Base-by-base conservation (phyloP, 305 asterid species). In the Euphrasia arctica region DNA sequence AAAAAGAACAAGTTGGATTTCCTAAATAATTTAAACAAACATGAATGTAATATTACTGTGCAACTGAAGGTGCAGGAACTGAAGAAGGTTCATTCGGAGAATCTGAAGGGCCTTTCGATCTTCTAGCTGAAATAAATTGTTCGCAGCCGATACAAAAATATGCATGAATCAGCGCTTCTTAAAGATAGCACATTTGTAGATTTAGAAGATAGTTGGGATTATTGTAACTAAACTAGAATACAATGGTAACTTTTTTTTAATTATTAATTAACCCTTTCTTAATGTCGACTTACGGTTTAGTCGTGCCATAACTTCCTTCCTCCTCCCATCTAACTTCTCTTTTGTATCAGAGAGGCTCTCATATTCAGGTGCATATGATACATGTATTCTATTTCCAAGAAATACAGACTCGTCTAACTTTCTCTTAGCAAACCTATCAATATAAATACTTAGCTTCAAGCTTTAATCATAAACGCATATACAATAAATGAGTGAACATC, bases 241-340 rank as follows among this genome's bases (percentile, higher is more conserved):
- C 34, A 51, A 51, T 51, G 28, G 22, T 51, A 51, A 51, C 14
- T 51, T 51, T 13, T 43, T 18, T 18, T 18, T 18, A 18, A 18
- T 18, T 18, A 18, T 18, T 18, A 18, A 18, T 18, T 18, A 18
- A 18, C 22, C 22, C 22, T 18, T 18, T 18, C 22, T 18, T 18
- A 18, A 18, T 18, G 22, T 18, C 22, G 22, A 78, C 92, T 80
- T 80, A 88, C 96, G 71, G 73, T 89, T 83, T 61, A 86, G 64
- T 52, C 95, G 83, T 41, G 86, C 85, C 43, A 86, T 68, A 74
- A 89, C 92, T 73, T 89, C 96, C 65, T 76, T 86, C 78, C 85
- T 82, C 79, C 98, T 83, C 64, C 85, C 80, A 60, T 91, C 96
- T 68, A 89, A 82, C 81, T 91, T 91, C 73, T 86, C 95, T 74